phyloP scores from a whole-genome alignment of 345 rosid species.

The Populus euphratica region DNA sequence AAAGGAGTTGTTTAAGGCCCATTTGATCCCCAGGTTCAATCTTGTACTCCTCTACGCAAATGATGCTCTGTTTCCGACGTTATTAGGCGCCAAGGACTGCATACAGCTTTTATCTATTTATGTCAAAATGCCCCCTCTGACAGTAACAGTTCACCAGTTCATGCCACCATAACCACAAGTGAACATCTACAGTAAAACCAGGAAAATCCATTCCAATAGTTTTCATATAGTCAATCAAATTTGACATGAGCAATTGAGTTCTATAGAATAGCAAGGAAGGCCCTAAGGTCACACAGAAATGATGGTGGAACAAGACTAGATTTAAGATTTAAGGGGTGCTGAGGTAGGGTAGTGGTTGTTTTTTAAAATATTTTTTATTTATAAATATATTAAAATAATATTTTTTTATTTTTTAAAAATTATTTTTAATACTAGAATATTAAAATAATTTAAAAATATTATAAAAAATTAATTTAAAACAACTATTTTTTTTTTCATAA shows the following conservation, averaged over 20 bases:
- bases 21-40: not conserved
- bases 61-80: too few species aligned
- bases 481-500: too few species aligned
- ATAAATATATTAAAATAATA: too few species aligned
- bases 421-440: accelerated
- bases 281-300: not conserved
- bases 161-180: not conserved
- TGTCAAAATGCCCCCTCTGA: not conserved
- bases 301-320: conserved; percentile 2
- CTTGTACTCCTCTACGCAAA: not conserved
- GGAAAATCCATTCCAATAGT: not conserved
- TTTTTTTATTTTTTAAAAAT: too few species aligned
- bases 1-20: not conserved
- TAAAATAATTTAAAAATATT: too few species aligned
- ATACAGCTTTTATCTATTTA: not conserved
- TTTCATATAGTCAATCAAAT: too few species aligned
- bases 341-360: accelerated
- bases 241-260: not conserved
- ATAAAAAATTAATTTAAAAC: too few species aligned
- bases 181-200: not conserved
- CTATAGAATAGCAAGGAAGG: not conserved
- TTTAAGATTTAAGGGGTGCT: not conserved
- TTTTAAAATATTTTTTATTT: too few species aligned
- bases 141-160: not conserved
- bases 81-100: too few species aligned